Conservation (phyloP, 169 alveolate species). For the Plasmodium blacklocki region DNA sequence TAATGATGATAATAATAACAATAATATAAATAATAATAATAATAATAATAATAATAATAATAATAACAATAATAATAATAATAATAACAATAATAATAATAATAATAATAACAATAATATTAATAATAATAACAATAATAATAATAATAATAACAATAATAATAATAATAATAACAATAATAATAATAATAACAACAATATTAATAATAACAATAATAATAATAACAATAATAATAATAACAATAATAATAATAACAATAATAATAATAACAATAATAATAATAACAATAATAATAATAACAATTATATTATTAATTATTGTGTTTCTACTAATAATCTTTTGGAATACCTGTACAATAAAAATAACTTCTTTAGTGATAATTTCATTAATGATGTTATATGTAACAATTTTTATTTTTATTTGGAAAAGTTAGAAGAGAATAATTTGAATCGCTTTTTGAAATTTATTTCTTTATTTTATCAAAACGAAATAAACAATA, state of each 20-base stretch:
- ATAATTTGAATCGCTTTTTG: constrained; percentile 38
- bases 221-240: not conserved
- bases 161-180: not conserved
- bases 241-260: not conserved
- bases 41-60: not conserved
- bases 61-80: not conserved
- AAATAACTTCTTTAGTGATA: constrained; percentile 41
- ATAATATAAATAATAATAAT: not conserved
- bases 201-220: not conserved
- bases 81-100: not conserved
- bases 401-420: constrained; percentile 38
- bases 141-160: not conserved
- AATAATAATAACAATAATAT: not conserved
- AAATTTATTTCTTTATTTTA: constrained; percentile 51
- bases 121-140: not conserved
- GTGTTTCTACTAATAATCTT: not conserved
- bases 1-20: no score
- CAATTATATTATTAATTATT: not conserved
- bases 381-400: constrained; percentile 59
- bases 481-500: constrained; percentile 68
- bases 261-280: not conserved
- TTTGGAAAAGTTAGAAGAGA: constrained; percentile 49
- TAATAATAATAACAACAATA: not conserved
- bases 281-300: not conserved
- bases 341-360: not conserved